Conservation (phyloP, 1,284 basidiomycete genomes). For the Heliocybe sulcata region DNA sequence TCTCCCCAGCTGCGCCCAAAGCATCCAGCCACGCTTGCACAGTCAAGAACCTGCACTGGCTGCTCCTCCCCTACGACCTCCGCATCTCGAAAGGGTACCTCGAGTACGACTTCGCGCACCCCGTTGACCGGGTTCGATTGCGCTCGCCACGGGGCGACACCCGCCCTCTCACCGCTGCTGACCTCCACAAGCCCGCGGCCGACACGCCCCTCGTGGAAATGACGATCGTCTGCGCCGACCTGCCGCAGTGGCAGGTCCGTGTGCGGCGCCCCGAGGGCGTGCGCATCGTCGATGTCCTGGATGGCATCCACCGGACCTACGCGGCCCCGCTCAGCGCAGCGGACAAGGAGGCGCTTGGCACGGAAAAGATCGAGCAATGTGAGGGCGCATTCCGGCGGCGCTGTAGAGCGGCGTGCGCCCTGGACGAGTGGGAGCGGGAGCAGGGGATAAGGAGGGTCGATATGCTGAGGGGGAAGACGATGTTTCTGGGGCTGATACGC, state of each 20-base stretch:
- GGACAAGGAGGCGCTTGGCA: not conserved
- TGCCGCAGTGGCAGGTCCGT: not conserved
- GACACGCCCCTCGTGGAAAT: not conserved
- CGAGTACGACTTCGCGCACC: not conserved
- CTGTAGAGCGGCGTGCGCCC: not conserved
- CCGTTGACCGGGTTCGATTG: not conserved
- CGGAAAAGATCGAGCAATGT: not conserved
- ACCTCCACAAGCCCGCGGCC: not conserved
- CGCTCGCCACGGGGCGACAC: not conserved
- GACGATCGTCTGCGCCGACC: not conserved
- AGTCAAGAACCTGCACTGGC: not conserved
- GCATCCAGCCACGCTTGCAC: not conserved
- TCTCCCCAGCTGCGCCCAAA: not conserved
- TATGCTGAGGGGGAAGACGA: constrained; percentile 1
- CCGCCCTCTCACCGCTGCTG: not conserved
- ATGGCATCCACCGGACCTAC: not conserved
- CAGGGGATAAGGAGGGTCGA: not conserved
- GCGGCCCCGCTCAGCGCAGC: not conserved
- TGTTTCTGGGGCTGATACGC: not conserved
- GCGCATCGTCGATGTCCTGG: not conserved
- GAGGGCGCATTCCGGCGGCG: not conserved
- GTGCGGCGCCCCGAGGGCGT: not conserved
- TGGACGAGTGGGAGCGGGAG: not conserved
- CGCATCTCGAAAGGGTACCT: not conserved
- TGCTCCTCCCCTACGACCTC: not conserved